Percentiles rank a stretch among this genome's conserved stretches.
Conservation (phyloP, 2,329 filamentous ascomycete species). For the Botrytis fragariae region DNA sequence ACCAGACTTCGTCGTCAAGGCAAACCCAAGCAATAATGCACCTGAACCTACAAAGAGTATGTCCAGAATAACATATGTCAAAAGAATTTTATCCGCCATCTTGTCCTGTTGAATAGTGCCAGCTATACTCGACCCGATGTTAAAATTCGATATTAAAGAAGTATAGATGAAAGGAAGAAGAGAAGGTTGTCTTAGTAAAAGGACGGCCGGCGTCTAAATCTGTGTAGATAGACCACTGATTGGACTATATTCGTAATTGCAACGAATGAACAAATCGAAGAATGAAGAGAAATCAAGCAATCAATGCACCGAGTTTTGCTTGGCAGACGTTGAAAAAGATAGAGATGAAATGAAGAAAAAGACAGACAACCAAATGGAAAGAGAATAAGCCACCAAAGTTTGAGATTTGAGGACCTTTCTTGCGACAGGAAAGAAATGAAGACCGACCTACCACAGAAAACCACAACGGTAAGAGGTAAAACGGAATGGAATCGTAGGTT, state of each 20-base stretch:
- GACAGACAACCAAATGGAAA: background rate
- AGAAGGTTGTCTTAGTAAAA: conserved; percentile 11
- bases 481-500: background rate
- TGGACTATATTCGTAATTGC: background rate
- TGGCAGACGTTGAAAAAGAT: background rate
- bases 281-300: background rate
- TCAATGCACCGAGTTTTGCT: background rate
- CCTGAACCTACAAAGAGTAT: conserved; percentile 52
- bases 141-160: background rate
- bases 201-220: conserved; percentile 38
- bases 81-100: conserved; percentile 50
- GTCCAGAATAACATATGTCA: conserved; percentile 51
- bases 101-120: conserved; percentile 35
- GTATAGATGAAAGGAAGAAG: background rate
- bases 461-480: background rate
- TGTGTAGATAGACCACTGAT: background rate
- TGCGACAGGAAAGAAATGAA: conserved; percentile 5
- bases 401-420: background rate
- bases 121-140: conserved; percentile 10
- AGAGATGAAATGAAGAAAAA: background rate
- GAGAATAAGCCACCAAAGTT: background rate
- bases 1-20: conserved; percentile 48
- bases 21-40: conserved; percentile 51
- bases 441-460: background rate
- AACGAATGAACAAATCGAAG: background rate